Conservation (phyloP, 768 basidiomycete genomes). For the Leccinellum rugosiceps region DNA sequence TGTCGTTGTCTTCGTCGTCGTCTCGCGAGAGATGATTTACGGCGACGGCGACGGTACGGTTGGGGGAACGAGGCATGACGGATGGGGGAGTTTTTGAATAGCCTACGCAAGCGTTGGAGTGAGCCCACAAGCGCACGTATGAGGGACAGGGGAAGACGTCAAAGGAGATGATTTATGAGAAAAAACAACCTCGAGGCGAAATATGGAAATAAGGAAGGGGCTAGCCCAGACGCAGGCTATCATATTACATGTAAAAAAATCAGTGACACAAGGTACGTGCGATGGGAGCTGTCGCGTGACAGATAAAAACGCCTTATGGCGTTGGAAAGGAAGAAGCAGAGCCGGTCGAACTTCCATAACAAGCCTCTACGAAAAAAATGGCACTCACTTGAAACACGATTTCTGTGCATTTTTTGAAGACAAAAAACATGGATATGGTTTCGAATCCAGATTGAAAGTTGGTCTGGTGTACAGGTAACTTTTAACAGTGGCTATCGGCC, state of each 20-base stretch:
- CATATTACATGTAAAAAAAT: conserved; percentile 38
- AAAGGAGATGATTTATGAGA: conserved; percentile 23
- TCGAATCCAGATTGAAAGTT: conserved; percentile 35
- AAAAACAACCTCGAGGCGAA: conserved; percentile 12
- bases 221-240: conserved; percentile 19
- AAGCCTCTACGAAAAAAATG: conserved; percentile 14
- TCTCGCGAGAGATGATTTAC: conserved; percentile 36
- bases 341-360: conserved; percentile 25
- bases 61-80: conserved; percentile 66
- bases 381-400: conserved; percentile 34
- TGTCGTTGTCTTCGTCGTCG: conserved; percentile 82
- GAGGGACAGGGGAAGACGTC: conserved; percentile 21
- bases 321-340: conserved; percentile 18
- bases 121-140: conserved; percentile 25
- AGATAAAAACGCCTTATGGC: conserved; percentile 29
- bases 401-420: conserved; percentile 35
- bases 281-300: conserved; percentile 37
- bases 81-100: conserved; percentile 50
- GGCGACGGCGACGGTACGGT: conserved; percentile 59
- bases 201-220: conserved; percentile 22
- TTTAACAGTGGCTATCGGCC: conserved; percentile 28
- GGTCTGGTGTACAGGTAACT: conserved; percentile 13
- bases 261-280: conserved; percentile 30
- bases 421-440: conserved; percentile 36
- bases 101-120: conserved; percentile 30